Percentiles rank a stretch among this genome's conserved stretches.
Evolutionary conservation across 768 basidiomycete species (phyloP).

Genomic region (Amanita muscaria): DNA sequence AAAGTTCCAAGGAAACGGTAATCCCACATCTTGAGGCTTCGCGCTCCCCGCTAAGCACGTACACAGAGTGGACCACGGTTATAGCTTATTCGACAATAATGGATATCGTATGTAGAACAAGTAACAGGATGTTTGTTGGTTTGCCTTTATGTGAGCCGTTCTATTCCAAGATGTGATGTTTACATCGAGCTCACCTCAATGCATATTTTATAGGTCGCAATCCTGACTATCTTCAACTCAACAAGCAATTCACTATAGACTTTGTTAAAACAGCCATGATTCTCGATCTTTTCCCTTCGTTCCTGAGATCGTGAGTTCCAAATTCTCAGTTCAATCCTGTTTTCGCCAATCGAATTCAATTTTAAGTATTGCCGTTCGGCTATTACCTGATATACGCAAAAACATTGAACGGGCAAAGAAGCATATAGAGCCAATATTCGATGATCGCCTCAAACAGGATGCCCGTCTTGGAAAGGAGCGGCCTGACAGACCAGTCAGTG

Average conservation of each 20-base stretch:
- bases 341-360: too few species aligned
- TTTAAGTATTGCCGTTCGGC: constrained; percentile 11
- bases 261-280: constrained; percentile 13
- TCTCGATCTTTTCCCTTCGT: constrained; percentile 18
- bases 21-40: too few species aligned
- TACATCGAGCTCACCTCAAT: too few species aligned
- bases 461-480: constrained; percentile 19
- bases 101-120: too few species aligned
- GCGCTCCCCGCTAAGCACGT: too few species aligned
- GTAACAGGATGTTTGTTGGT: too few species aligned
- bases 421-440: constrained; percentile 20
- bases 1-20: too few species aligned
- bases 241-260: constrained; percentile 12
- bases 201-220: too few species aligned
- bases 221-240: constrained; percentile 12
- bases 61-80: too few species aligned
- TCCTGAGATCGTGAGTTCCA: constrained; percentile 16
- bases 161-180: too few species aligned
- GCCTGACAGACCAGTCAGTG: constrained; percentile 21
- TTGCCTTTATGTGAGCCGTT: too few species aligned
- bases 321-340: not conserved
- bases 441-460: constrained; percentile 18
- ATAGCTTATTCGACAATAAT: too few species aligned
- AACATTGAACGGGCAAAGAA: constrained; percentile 11
- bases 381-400: constrained; percentile 11